Percentiles rank a stretch among this genome's conserved stretches.
These are phyloP conservation scores for Picea glauca DNA, from an alignment of 75 land plant genomes.

Conservation along the genomic window DNA sequence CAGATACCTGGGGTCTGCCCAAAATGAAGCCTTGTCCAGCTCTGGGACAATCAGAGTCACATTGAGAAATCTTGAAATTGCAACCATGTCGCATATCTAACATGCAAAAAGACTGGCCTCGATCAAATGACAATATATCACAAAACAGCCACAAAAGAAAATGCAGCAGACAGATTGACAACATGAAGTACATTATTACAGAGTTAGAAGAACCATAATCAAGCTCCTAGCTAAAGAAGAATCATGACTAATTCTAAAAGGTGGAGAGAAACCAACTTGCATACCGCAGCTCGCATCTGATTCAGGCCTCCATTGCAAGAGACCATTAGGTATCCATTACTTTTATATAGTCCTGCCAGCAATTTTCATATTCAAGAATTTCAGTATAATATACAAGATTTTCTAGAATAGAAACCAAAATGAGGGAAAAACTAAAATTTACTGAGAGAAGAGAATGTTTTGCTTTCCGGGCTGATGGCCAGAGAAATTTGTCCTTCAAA, in stretches of 20 bases:
- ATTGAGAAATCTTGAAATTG: slow-evolving; percentile 74
- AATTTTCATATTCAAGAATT: not conserved
- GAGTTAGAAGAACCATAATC: not conserved
- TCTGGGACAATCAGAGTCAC: slow-evolving; percentile 86
- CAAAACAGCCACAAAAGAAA: not conserved
- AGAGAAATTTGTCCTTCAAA: not conserved
- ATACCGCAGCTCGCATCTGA: slow-evolving; percentile 90
- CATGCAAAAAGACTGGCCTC: not conserved
- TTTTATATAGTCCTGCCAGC: slow-evolving; percentile 45
- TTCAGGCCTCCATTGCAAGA: slow-evolving; percentile 95
- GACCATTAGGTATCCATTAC: slow-evolving; percentile 81
- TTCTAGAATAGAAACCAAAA: not conserved
- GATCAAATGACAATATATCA: not conserved
- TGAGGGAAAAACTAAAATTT: not conserved
- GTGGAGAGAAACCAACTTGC: slow-evolving; percentile 15
- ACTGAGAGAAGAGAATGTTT: not conserved
- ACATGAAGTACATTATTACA: not conserved
- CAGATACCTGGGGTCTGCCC: slow-evolving; percentile 81
- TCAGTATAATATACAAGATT: not conserved
- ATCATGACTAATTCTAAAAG: not conserved
- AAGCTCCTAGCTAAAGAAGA: not conserved
- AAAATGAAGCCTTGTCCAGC: slow-evolving; percentile 81
- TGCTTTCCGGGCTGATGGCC: not conserved
- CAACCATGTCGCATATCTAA: slow-evolving; percentile 96
- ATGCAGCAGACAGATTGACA: not conserved